Evolutionary conservation across 2,329 filamentous ascomycete genomes (phyloP).

Genomic region (Xylogone sp.): DNA sequence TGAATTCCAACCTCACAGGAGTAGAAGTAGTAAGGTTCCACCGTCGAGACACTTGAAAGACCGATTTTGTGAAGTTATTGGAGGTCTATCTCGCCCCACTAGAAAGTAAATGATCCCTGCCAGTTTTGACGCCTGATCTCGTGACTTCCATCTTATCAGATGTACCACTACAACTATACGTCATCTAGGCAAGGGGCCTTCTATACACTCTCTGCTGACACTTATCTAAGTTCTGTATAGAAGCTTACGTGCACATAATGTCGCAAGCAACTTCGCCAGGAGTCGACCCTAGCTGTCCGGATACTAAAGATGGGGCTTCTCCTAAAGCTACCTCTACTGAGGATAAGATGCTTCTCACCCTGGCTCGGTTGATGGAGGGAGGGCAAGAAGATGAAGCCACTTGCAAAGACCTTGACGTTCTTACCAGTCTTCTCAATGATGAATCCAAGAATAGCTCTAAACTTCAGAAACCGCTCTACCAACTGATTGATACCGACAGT

Average conservation of each 20-base stretch:
- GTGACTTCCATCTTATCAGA: slow-evolving; percentile 7
- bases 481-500: slow-evolving; percentile 67
- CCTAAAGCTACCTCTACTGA: slow-evolving; percentile 21
- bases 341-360: slow-evolving; percentile 42
- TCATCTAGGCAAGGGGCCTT: background rate
- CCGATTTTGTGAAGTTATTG: background rate
- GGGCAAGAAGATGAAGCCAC: slow-evolving; percentile 77
- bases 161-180: background rate
- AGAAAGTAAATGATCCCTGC: background rate
- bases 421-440: slow-evolving; percentile 59
- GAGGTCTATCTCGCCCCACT: background rate
- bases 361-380: slow-evolving; percentile 87
- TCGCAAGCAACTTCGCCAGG: slow-evolving; percentile 1
- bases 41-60: background rate
- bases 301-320: slow-evolving; percentile 5
- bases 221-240: background rate
- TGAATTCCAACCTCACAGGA: background rate
- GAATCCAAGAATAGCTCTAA: slow-evolving; percentile 23
- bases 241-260: background rate
- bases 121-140: slow-evolving; percentile 12
- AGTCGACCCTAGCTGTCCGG: slow-evolving; percentile 10
- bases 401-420: slow-evolving; percentile 52
- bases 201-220: background rate
- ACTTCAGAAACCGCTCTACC: slow-evolving; percentile 35
- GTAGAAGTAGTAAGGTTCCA: background rate